Conservation (phyloP, 1,284 basidiomycete genomes). For the Marasmius oreades region DNA sequence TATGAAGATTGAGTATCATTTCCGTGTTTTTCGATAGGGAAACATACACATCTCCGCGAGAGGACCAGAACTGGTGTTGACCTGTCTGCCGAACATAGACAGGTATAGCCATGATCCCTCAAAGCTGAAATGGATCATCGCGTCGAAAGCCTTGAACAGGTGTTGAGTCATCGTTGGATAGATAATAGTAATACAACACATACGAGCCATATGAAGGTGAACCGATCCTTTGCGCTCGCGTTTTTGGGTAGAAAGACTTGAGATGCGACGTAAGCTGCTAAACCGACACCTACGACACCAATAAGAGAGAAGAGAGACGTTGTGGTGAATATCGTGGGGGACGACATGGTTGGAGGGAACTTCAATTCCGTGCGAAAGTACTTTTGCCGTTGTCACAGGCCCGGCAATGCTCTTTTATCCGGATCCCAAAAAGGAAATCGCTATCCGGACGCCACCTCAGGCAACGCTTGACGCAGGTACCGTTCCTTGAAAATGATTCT, state of each 20-base stretch:
- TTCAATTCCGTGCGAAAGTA: too few species aligned
- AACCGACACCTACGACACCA: conserved; percentile 48
- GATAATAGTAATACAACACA: conserved; percentile 11
- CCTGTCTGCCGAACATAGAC: conserved; percentile 68
- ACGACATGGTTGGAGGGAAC: conserved; percentile 13
- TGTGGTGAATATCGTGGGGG: conserved; percentile 52
- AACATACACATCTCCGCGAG: conserved; percentile 76
- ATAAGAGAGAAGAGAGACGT: conserved; percentile 65
- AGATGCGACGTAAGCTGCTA: conserved; percentile 48
- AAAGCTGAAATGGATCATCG: conserved; percentile 73
- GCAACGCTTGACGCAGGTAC: not conserved
- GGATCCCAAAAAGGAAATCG: too few species aligned
- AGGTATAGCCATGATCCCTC: conserved; percentile 78
- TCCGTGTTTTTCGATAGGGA: not conserved
- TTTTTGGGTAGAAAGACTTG: conserved; percentile 57
- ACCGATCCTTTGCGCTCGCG: conserved; percentile 57
- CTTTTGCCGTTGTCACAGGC: too few species aligned
- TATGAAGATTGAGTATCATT: conserved; percentile 7
- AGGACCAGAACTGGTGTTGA: conserved; percentile 63
- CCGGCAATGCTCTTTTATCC: too few species aligned
- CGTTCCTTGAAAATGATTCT: not conserved
- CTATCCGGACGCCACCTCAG: too few species aligned
- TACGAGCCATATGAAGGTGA: conserved; percentile 74
- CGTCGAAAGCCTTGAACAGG: conserved; percentile 60
- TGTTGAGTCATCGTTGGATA: not conserved